Base-by-base conservation (phyloP, 2,329 filamentous ascomycete genomes). In the Botrytis galanthina region DNA sequence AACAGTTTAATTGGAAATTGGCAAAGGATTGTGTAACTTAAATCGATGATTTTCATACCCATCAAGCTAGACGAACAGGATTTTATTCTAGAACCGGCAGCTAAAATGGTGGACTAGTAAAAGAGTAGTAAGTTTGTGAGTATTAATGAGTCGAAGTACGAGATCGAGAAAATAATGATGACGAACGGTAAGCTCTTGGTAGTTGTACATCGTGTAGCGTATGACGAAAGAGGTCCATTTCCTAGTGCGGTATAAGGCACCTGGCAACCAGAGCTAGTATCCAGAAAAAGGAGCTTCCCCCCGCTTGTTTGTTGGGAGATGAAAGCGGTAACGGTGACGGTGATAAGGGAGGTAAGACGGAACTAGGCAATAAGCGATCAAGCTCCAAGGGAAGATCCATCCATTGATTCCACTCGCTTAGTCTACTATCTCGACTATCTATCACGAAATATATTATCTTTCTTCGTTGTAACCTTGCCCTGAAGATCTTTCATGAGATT, bases 171-270 rank as follows among this genome's bases (percentile, higher is more conserved):
- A 29, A 4, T 2, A 66, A n/a, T 42, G 35, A 68, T 68, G 48
- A 68, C 44, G 48, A 57, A 18, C n/a, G 51, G 51, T 68, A 68
- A 68, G 48, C 61, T 44, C n/a, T n/a, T n/a, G n/a, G n/a, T n/a
- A 67, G 46, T 29, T 22, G 29, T 29, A 9, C 37, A 10, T 39
- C 3, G 48, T 14, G 48, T 54, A 54, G 48, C 48, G 26, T 14
- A 54, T 68, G 66, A 68, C 37, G 66, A 68, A 68, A 68, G 32
- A 54, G 35, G 26, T 3, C 32, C 35, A 20, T 39, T 54, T 54
- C 26, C 35, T 42, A 54, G 32, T 54, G 62, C 44, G 29, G 18
- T 64, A 16, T 22, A 64, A 35, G 46, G 26, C 35, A 39, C 4
- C 32, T 39, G 39, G 46, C 32, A n/a, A 68, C 35, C 54, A 22